Evolutionary conservation across 2,329 filamentous ascomycete species (phyloP), one percentile per base, ranked within the genome.

Genomic region (Shiraia bambusicola): DNA sequence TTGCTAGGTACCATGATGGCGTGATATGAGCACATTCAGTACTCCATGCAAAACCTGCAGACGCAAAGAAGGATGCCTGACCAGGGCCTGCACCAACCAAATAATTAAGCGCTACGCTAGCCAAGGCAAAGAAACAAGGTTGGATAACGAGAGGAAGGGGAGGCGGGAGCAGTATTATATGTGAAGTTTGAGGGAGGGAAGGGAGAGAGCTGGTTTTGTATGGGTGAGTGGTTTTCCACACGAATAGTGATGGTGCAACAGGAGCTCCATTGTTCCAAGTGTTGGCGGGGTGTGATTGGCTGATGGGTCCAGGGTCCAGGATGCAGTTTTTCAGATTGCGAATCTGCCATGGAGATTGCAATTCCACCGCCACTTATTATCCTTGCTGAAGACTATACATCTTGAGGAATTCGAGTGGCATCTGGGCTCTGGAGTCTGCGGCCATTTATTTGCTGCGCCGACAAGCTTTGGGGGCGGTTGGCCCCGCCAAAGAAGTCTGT

Each of bases 361-460:
- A 40, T 35, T n/a, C 17, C 19, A 13, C 17, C 29, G 27, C 24
- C 19, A 16, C 13, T 14, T 10, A 31, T 8, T 13, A 34, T 27
- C 14, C 19, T 37, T 27, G 25, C 25, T 13, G 32, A n/a, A 14
- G 9, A 9, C n/a, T n/a, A n/a, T n/a, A n/a, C 24, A 3, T 3
- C 19, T 9, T n/a, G 32, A 5, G 12, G 16, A 15, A 30, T 31
- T 38, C 27, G 11, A 28, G 11, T 28, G 27, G 10, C 12, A 7
- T 27, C 12, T 7, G 25, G 13, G 15, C 6, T 13, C n/a, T 11
- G 12, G 29, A 32, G 5, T 28, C 27, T 12, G 25, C 32, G 34
- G 51, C 45, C 54, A 64, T 65, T 53, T 52, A 43, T 33, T 45
- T 48, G 11, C 41, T 52, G 2, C 24, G 45, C 15, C 15, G 34